Evolutionary conservation across 129 eudicot genomes (phyloP), one percentile per base, ranked within the genome.

Genomic region (Saussurea involucrata): DNA sequence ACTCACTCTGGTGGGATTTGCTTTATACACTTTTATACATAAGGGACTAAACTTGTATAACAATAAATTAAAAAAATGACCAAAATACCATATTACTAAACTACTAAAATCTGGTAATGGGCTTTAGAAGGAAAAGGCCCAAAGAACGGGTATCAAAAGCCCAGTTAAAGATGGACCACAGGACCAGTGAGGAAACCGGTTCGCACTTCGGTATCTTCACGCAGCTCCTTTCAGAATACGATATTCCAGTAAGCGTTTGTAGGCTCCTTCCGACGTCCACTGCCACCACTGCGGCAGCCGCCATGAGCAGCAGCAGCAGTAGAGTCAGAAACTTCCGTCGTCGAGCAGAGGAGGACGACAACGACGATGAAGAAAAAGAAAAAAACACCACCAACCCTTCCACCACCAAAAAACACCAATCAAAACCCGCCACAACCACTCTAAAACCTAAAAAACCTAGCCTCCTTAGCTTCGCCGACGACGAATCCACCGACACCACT

Each of bases 261-360:
- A 24, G 4, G 46, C 18, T n/a, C 40, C 17, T 6, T 76, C 33
- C 12, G 15, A 21, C 24, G 34, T 44, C 66, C 58, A 36, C 61
- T 6, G 24, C 76, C 71, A 57, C 78, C 28, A 49, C 53, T 69
- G 31, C 82, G 61, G 20, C 73, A 22, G 60, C 76, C 85, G 34
- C 76, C 66, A 77, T 63, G 79, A 93, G 86, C 89, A 93, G 90
- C 86, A 75, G 81, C 88, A 81, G 90, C 86, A 75, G 81, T 87
- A 81, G 89, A 72, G 63, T 79, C 21, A 77, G 90, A 29, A 95
- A 95, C 81, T 94, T 91, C 86, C 97, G 98, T 76, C 98, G 98
- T 76, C 90, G 97, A 4, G 83, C 85, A 4, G 92, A 74, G 58
- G 87, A 83, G 36, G 88, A 81, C 40, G 86, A 77, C 66, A 77